Conservation (phyloP, 805 yeast genomes). For the Nakazawaea ernobii region DNA sequence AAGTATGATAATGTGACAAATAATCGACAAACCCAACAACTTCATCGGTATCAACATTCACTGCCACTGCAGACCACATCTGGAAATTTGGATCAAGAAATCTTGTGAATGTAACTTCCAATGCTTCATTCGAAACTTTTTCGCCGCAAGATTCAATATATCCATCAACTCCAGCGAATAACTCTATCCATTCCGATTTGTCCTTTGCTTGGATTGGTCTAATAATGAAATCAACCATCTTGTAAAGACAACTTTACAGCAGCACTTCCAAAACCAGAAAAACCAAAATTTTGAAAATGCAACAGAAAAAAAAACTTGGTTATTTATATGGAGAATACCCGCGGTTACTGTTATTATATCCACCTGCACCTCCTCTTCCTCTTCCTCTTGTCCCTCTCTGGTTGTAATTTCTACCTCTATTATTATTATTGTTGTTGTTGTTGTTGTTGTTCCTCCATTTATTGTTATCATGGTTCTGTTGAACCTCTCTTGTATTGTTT, state of each 20-base stretch:
- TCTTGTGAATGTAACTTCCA: too few species aligned
- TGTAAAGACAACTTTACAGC: neutral
- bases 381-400: neutral
- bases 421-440: neutral
- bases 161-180: too few species aligned
- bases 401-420: neutral
- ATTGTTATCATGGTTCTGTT: neutral
- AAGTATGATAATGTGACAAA: too few species aligned
- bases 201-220: neutral
- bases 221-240: neutral
- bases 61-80: too few species aligned
- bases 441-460: neutral
- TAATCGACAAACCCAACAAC: too few species aligned
- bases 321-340: neutral
- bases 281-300: neutral
- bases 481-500: neutral
- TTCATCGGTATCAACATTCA: too few species aligned
- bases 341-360: neutral
- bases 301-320: neutral
- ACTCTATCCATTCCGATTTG: too few species aligned
- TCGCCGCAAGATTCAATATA: too few species aligned
- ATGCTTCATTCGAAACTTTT: too few species aligned
- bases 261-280: neutral
- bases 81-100: too few species aligned
- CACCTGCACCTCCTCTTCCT: conserved; percentile 3